Conservation (phyloP, 1,284 basidiomycete genomes). For the Ustilago cynodontis region DNA sequence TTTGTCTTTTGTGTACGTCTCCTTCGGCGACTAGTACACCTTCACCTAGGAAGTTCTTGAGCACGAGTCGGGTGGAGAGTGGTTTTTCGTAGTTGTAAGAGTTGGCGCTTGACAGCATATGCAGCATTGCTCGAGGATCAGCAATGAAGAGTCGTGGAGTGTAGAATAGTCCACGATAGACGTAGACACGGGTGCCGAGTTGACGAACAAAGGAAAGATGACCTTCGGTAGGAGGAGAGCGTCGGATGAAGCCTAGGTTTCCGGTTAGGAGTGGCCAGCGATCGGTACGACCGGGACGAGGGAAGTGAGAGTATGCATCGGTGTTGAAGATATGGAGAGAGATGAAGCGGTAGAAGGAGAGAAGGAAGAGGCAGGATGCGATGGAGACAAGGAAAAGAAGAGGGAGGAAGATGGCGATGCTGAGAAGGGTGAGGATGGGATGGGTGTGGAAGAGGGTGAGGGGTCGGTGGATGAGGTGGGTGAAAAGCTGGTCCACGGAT, state of each 20-base stretch:
- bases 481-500: neutral
- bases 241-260: constrained; percentile 39
- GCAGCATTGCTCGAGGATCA: constrained; percentile 61
- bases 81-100: constrained; percentile 66
- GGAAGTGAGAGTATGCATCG: constrained; percentile 47
- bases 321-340: constrained; percentile 28
- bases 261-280: constrained; percentile 31
- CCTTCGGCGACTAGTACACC: constrained; percentile 64
- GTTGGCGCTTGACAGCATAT: constrained; percentile 58
- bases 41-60: constrained; percentile 62
- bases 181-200: constrained; percentile 45
- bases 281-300: constrained; percentile 24
- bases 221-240: constrained; percentile 34
- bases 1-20: constrained; percentile 61
- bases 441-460: constrained; percentile 8
- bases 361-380: constrained; percentile 1
- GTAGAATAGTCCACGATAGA: constrained; percentile 65
- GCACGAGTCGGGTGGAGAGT: constrained; percentile 25
- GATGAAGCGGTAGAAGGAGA: constrained; percentile 25
- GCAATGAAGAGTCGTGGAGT: constrained; percentile 59
- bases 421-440: constrained; percentile 18
- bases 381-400: neutral
- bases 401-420: constrained; percentile 13
- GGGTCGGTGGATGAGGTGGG: neutral
- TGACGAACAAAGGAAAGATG: constrained; percentile 41